Base-by-base conservation (phyloP, 2,329 filamentous ascomycete species). In the Lasiodiplodia gonubiensis region DNA sequence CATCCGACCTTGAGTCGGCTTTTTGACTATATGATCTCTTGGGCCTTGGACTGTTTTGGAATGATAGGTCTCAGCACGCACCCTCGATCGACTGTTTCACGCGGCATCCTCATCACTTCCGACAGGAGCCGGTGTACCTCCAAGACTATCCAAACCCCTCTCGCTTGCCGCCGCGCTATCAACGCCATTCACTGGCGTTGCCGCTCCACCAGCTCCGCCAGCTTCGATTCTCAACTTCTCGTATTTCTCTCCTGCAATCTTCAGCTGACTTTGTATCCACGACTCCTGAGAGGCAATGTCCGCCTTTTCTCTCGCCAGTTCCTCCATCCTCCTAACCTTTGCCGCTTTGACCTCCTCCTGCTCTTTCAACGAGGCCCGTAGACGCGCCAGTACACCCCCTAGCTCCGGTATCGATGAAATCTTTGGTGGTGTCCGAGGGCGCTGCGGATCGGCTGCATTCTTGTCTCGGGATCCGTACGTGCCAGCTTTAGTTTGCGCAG, bases 401-500 rank as follows among this genome's bases (percentile, higher is more conserved):
- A 97, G 78, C 53, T 88, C 89, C 0, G 94, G 94, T 27, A 97
- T 80, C 2, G 93, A 90, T 6, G 91, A 90, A 73, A 97, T 92
- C 69, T 88, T 90, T 2, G 92, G 87, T 0, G 90, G 91, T 2
- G 89, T 89, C 67, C 84, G 88, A 18, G 82, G 79, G 49, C 83
- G 76, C 55, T 76, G 70, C 4, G 86, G 78, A 12, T 83, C 76
- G 23, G 83, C 75, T 71, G 46, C 77, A 71, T 30, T 67, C 25
- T 72, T 70, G 2, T 81, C 77, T 7, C 77, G 16, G 76, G 82
- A 73, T 68, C 85, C 91, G 73, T 94, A 94, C 81, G 95, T 90
- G n/a, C 93, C 94, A 3, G 92, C 91, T 23, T 91, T 87, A 10
- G 92, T 94, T 80, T 98, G 94, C 4, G 92, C 90, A 12, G 89